A percentile compares a stretch with the other conserved stretches of the same genome.
Evolutionary conservation across 2,329 filamentous ascomycete genomes (phyloP).

Genomic region (Apiospora saccharicola): DNA sequence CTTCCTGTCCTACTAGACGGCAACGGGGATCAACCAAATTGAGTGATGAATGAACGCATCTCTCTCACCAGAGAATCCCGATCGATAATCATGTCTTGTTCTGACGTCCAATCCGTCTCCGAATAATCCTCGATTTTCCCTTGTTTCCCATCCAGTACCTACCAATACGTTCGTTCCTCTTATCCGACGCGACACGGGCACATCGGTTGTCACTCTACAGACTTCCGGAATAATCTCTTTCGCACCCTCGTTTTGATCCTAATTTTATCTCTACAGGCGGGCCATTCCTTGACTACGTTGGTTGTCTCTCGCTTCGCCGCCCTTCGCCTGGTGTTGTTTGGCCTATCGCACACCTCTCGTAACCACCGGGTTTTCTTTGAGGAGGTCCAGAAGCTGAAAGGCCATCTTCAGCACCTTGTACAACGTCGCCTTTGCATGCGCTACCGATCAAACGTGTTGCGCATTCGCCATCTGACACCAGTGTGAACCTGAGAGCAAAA

Average conservation of each 20-base stretch:
- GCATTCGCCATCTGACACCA: neutral
- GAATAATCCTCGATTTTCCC: constrained; percentile 1
- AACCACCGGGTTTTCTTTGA: neutral
- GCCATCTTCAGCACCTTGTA: neutral
- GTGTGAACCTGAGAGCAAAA: neutral
- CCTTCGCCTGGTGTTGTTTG: neutral
- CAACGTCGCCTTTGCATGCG: neutral
- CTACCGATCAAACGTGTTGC: neutral
- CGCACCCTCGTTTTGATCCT: constrained; percentile 15
- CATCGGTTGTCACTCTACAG: neutral
- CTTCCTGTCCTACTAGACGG: neutral
- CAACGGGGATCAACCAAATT: constrained; percentile 10
- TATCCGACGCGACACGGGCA: neutral
- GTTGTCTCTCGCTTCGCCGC: constrained; percentile 2
- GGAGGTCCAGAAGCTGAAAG: neutral
- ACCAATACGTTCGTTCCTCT: constrained; percentile 6
- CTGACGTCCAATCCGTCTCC: constrained; percentile 4
- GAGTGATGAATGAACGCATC: constrained; percentile 12
- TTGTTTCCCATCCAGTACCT: neutral
- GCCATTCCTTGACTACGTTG: neutral
- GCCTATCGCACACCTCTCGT: neutral
- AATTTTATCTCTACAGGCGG: neutral
- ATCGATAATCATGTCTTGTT: constrained; percentile 18
- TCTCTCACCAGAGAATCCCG: constrained; percentile 13
- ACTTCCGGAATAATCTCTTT: constrained; percentile 2